Evolutionary conservation across 352 stramenopile species (phyloP).

Genomic region (Globisporangium spinosum): DNA sequence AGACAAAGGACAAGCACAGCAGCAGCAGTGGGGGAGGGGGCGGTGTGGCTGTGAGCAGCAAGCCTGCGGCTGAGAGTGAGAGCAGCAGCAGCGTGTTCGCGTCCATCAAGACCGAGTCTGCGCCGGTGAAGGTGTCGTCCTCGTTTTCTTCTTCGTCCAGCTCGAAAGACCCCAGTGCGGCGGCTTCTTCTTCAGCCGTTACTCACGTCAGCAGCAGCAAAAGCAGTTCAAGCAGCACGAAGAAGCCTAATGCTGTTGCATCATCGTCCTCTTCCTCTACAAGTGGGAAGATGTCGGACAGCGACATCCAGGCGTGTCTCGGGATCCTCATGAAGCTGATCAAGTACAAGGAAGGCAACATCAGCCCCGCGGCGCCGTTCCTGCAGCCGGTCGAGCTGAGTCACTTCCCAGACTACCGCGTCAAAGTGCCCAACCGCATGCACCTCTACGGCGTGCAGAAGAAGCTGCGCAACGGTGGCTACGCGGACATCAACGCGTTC

Average conservation of each 20-base stretch:
- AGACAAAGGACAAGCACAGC: conserved; percentile 23
- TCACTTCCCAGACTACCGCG: conserved; percentile 81
- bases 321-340: conserved; percentile 77
- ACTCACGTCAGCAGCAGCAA: neutral
- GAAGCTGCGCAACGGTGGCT: conserved; percentile 74
- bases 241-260: neutral
- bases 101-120: neutral
- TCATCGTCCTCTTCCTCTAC: neutral
- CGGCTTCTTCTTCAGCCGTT: neutral
- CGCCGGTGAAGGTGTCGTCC: neutral
- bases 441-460: conserved; percentile 84
- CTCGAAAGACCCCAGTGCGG: neutral
- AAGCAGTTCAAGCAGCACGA: neutral
- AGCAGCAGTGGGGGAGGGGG: conserved; percentile 5
- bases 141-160: conserved; percentile 6
- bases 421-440: conserved; percentile 84
- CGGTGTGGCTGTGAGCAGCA: neutral
- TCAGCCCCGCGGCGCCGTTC: conserved; percentile 70
- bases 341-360: conserved; percentile 80
- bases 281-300: conserved; percentile 51
- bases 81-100: conserved; percentile 2
- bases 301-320: conserved; percentile 49
- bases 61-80: conserved; percentile 2
- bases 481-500: conserved; percentile 61
- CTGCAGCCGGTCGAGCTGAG: conserved; percentile 77